Evolutionary conservation across 495 filamentous ascomycete species (phyloP).

Genomic region (Penicillium herquei): DNA sequence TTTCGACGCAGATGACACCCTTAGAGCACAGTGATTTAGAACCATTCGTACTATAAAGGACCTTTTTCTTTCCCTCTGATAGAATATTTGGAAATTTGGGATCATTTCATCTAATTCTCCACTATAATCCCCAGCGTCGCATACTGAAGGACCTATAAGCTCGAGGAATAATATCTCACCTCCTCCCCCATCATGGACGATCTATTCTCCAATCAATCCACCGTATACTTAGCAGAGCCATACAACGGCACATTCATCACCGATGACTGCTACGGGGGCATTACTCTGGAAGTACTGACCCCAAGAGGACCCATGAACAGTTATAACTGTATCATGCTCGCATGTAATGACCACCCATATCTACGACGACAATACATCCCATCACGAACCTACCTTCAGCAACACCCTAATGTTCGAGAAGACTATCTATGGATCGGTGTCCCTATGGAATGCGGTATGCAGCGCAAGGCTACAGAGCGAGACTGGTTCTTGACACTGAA

Average conservation of each 20-base stretch:
- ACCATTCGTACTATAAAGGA: no score
- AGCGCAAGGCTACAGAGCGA: neutral
- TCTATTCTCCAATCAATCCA: neutral
- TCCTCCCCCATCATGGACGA: neutral
- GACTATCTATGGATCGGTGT: conserved; percentile 1
- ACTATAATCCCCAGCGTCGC: no score
- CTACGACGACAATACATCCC: neutral
- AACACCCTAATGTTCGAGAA: neutral
- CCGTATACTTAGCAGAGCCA: neutral
- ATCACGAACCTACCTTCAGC: neutral
- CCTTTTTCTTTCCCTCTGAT: no score
- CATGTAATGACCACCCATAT: neutral
- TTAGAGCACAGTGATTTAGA: no score
- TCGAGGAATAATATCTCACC: neutral
- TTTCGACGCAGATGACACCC: no score
- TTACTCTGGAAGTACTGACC: neutral
- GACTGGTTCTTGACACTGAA: neutral
- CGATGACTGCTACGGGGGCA: neutral
- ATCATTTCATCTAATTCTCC: no score
- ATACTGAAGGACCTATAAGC: no score
- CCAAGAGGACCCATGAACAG: neutral
- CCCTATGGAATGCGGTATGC: neutral
- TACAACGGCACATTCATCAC: conserved; percentile 1
- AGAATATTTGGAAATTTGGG: no score
- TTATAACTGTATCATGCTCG: conserved; percentile 1